phyloP scores from a whole-genome alignment of 176 grass and related monocot species.

The Oryza officinalis region DNA sequence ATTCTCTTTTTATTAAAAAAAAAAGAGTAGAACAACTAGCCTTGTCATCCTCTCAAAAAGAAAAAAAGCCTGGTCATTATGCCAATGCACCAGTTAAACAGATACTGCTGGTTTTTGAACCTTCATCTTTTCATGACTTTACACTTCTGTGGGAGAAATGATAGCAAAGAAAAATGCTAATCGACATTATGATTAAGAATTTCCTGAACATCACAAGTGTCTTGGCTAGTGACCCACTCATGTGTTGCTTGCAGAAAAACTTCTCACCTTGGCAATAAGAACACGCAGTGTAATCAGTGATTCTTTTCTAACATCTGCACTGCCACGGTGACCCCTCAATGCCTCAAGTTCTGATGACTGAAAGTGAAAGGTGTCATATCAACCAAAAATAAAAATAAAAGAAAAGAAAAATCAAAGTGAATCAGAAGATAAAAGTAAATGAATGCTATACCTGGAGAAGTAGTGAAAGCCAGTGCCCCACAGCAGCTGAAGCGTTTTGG shows the following conservation, averaged over 20 bases:
- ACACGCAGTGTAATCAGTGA: slow-evolving; percentile 71
- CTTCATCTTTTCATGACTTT: slow-evolving; percentile 23
- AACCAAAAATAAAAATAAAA: background rate
- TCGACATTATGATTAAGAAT: slow-evolving; percentile 4
- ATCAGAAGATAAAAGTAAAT: background rate
- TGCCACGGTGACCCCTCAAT: slow-evolving; percentile 79
- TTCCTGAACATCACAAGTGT: background rate
- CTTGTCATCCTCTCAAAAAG: background rate
- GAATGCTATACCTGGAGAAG: slow-evolving; percentile 69
- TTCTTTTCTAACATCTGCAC: slow-evolving; percentile 77
- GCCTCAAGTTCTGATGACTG: slow-evolving; percentile 74
- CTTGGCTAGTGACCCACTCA: background rate
- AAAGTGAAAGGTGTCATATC: slow-evolving; percentile 1
- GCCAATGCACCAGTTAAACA: background rate
- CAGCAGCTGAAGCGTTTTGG: slow-evolving; percentile 78
- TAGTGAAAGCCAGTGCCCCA: slow-evolving; percentile 90
- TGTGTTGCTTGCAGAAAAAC: slow-evolving; percentile 8
- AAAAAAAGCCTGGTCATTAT: background rate
- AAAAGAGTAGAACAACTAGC: background rate
- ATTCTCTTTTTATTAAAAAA: slow-evolving; percentile 21
- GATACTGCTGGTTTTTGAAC: background rate
- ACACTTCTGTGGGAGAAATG: slow-evolving; percentile 1
- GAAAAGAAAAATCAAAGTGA: background rate
- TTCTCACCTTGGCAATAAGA: slow-evolving; percentile 86
- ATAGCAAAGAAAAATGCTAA: slow-evolving; percentile 1